Percentiles rank a stretch among this genome's conserved stretches.
Conservation (phyloP, 192 early-diverging fungal genomes). For the Entomortierella chlamydospora region DNA sequence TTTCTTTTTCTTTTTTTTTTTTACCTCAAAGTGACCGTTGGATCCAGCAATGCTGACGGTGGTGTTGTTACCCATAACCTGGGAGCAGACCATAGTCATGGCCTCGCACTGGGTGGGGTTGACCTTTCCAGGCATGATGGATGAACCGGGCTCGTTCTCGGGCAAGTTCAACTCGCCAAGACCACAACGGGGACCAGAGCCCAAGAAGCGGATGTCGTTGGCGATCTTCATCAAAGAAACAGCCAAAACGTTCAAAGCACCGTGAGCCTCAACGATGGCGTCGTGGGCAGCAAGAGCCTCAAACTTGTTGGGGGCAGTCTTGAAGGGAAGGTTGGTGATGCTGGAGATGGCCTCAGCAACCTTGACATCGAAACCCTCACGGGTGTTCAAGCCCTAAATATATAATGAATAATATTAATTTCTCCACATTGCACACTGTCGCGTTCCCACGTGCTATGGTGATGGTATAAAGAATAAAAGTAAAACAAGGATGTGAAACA, state of each 20-base stretch:
- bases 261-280: conserved; percentile 96
- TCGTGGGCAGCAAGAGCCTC: conserved; percentile 99
- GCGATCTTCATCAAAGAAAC: conserved; percentile 99
- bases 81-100: conserved; percentile 99
- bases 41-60: conserved; percentile 92
- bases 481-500: background rate
- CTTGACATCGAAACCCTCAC: conserved; percentile 90
- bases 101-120: conserved; percentile 99
- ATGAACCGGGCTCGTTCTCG: conserved; percentile 99
- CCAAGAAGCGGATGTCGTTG: conserved; percentile 92
- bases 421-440: background rate
- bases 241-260: conserved; percentile 94
- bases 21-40: conserved; percentile 96
- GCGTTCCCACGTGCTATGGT: conserved; percentile 19
- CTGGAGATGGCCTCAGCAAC: conserved; percentile 90
- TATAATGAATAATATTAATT: background rate
- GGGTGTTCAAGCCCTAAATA: conserved; percentile 89
- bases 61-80: conserved; percentile 99
- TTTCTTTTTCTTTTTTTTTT: conserved; percentile 4
- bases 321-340: conserved; percentile 91
- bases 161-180: conserved; percentile 96
- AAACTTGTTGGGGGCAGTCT: conserved; percentile 99
- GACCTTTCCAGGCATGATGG: conserved; percentile 99
- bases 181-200: conserved; percentile 97
- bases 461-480: background rate